Percentiles rank a stretch among this genome's conserved stretches.
These are phyloP conservation scores for Williopsis jadinii DNA, from an alignment of 1,139 yeast species.

Conservation along the genomic window DNA sequence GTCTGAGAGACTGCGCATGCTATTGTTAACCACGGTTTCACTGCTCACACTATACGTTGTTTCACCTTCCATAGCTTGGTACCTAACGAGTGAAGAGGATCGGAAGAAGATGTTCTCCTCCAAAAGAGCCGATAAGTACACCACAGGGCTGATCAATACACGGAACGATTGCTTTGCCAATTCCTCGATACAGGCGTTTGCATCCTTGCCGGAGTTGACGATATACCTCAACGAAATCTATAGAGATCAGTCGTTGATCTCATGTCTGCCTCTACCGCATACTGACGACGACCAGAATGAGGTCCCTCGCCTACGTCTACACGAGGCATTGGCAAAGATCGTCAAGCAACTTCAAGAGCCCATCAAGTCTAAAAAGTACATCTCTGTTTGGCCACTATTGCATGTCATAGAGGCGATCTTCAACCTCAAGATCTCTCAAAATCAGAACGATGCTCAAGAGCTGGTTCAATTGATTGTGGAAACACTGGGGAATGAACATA, in stretches of 20 bases:
- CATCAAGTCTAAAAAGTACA: conserved; percentile 41
- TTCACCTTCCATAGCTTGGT: conserved; percentile 21
- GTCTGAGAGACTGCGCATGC: conserved; percentile 13
- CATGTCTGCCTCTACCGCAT: conserved; percentile 12
- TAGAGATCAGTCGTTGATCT: conserved; percentile 24
- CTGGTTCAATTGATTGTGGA: conserved; percentile 74
- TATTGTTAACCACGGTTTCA: conserved; percentile 13
- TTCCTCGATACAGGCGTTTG: conserved; percentile 80
- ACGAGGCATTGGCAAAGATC: conserved; percentile 48
- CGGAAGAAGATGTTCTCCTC: conserved; percentile 21
- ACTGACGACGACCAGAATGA: conserved; percentile 9
- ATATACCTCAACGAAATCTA: conserved; percentile 47
- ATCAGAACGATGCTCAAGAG: conserved; percentile 95
- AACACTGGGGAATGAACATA: conserved; percentile 64
- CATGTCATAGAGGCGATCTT: conserved; percentile 71
- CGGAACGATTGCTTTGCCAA: conserved; percentile 92
- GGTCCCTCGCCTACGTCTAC: conserved; percentile 39
- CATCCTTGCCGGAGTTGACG: conserved; percentile 58
- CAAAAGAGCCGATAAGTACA: conserved; percentile 63
- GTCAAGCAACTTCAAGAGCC: conserved; percentile 59
- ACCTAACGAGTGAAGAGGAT: conserved; percentile 14
- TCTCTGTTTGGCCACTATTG: conserved; percentile 75
- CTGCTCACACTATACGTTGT: conserved; percentile 22
- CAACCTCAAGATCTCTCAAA: conserved; percentile 66
- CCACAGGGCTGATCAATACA: conserved; percentile 77